A percentile compares a stretch with the other conserved stretches of the same genome.
Evolutionary conservation across 2,329 filamentous ascomycete species (phyloP).

Genomic region (Paradendryphiella salina): DNA sequence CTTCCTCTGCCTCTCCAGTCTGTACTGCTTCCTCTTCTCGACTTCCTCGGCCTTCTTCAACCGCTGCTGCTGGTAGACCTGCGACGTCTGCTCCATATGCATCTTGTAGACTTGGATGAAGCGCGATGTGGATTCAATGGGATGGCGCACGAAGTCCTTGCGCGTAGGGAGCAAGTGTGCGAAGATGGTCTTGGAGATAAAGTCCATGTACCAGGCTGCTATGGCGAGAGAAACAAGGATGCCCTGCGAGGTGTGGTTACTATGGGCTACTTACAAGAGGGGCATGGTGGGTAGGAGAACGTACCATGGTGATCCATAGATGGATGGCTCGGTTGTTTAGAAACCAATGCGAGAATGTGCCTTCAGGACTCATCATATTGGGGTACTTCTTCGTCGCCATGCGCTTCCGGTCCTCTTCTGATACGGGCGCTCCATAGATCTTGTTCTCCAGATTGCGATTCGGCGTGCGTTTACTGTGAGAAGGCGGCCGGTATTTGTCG

Average conservation of each 20-base stretch:
- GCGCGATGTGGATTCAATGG: slow-evolving; percentile 66
- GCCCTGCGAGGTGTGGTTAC: slow-evolving; percentile 50
- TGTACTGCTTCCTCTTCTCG: slow-evolving; percentile 80
- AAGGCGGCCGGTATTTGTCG: slow-evolving; percentile 86
- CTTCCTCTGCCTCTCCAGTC: slow-evolving; percentile 58
- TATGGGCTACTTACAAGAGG: background rate
- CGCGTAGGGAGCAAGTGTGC: slow-evolving; percentile 74
- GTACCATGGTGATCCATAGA: slow-evolving; percentile 79
- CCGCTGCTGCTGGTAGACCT: slow-evolving; percentile 70
- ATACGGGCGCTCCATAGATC: slow-evolving; percentile 75
- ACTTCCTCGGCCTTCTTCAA: slow-evolving; percentile 79
- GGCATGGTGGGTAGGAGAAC: slow-evolving; percentile 6
- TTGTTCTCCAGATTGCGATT: slow-evolving; percentile 59
- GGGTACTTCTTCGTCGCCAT: slow-evolving; percentile 78
- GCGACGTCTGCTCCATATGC: slow-evolving; percentile 72
- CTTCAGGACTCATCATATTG: slow-evolving; percentile 82
- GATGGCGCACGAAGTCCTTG: slow-evolving; percentile 69
- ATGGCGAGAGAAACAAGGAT: slow-evolving; percentile 70
- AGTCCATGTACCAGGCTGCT: slow-evolving; percentile 76
- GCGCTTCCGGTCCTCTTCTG: slow-evolving; percentile 64
- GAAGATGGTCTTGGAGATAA: slow-evolving; percentile 77
- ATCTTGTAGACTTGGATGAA: slow-evolving; percentile 74
- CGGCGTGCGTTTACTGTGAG: slow-evolving; percentile 73
- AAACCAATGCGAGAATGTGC: slow-evolving; percentile 83
- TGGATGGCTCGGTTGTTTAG: slow-evolving; percentile 77